phyloP scores from a whole-genome alignment of 306 rosid species.

The Prosopis cineraria region DNA sequence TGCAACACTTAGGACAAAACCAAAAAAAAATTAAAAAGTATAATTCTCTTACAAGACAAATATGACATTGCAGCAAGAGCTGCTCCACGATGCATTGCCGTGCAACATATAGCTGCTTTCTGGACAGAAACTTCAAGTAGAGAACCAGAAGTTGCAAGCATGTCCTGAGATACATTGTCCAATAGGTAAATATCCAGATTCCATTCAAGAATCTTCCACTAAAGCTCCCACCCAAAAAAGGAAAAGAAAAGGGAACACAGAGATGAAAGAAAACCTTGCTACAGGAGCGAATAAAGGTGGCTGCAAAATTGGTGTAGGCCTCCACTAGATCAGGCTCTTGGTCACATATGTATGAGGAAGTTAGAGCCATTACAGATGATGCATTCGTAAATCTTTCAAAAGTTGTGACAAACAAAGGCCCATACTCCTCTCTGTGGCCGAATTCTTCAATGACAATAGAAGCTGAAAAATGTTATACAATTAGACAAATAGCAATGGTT shows the following conservation, averaged over 20 bases:
- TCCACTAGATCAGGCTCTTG: conserved; percentile 99
- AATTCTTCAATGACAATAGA: conserved; percentile 90
- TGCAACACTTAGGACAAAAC: background rate
- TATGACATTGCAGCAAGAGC: conserved; percentile 97
- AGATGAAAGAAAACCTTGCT: conserved; percentile 57
- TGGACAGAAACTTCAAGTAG: conserved; percentile 89
- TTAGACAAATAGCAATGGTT: conserved; percentile 30
- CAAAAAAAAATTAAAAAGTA: background rate
- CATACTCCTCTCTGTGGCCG: conserved; percentile 82
- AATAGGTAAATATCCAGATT: conserved; percentile 27
- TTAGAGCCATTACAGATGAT: conserved; percentile 85
- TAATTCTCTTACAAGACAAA: conserved; percentile 74
- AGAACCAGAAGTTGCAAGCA: conserved; percentile 70
- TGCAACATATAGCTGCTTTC: conserved; percentile 94
- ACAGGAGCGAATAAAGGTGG: conserved; percentile 74
- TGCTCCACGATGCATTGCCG: conserved; percentile 99
- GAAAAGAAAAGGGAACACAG: background rate
- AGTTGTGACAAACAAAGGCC: conserved; percentile 74
- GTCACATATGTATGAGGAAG: conserved; percentile 91
- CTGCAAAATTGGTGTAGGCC: conserved; percentile 91
- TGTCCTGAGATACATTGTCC: conserved; percentile 65
- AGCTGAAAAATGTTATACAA: conserved; percentile 60
- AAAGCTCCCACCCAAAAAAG: background rate
- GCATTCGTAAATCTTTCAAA: conserved; percentile 92
- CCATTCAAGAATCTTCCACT: conserved; percentile 13